phyloP scores from a whole-genome alignment of 805 yeast genomes.

The Metschnikowia borealis region DNA sequence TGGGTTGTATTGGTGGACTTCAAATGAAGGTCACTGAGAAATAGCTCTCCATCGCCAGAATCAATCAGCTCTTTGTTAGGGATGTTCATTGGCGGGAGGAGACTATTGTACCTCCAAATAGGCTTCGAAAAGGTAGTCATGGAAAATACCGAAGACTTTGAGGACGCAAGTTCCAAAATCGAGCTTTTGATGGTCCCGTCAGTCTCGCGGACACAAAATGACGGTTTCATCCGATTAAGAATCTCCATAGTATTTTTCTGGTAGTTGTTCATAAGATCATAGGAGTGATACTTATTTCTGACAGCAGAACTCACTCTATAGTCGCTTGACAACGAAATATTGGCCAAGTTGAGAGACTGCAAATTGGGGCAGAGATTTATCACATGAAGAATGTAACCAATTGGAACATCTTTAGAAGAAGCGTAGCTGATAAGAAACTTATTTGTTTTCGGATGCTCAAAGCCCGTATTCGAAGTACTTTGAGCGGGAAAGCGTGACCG shows the following conservation, averaged over 20 bases:
- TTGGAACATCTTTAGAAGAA: slow-evolving; percentile 69
- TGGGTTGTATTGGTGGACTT: slow-evolving; percentile 34
- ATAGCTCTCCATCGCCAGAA: slow-evolving; percentile 28
- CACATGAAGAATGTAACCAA: slow-evolving; percentile 70
- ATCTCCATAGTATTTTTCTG: slow-evolving; percentile 27
- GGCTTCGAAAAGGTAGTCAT: slow-evolving; percentile 26
- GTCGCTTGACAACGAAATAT: slow-evolving; percentile 62
- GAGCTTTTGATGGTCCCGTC: not conserved
- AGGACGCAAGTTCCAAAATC: slow-evolving; percentile 5
- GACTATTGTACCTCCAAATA: slow-evolving; percentile 33
- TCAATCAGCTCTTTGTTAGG: slow-evolving; percentile 13
- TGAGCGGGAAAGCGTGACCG: not conserved
- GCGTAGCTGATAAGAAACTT: slow-evolving; percentile 61
- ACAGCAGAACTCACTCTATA: slow-evolving; percentile 46
- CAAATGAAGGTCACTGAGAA: slow-evolving; percentile 38
- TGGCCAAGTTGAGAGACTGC: slow-evolving; percentile 51
- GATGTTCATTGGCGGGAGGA: slow-evolving; percentile 33
- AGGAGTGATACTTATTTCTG: slow-evolving; percentile 33
- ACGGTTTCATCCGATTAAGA: slow-evolving; percentile 20
- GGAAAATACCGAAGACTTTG: slow-evolving; percentile 20
- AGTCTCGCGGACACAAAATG: not conserved
- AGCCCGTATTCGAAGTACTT: slow-evolving; percentile 4
- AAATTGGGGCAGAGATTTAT: slow-evolving; percentile 65
- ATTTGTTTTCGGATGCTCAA: slow-evolving; percentile 53
- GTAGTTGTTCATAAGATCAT: slow-evolving; percentile 37